Conservation (phyloP, 2,329 filamentous ascomycete species). For the Bisporella sp. region DNA sequence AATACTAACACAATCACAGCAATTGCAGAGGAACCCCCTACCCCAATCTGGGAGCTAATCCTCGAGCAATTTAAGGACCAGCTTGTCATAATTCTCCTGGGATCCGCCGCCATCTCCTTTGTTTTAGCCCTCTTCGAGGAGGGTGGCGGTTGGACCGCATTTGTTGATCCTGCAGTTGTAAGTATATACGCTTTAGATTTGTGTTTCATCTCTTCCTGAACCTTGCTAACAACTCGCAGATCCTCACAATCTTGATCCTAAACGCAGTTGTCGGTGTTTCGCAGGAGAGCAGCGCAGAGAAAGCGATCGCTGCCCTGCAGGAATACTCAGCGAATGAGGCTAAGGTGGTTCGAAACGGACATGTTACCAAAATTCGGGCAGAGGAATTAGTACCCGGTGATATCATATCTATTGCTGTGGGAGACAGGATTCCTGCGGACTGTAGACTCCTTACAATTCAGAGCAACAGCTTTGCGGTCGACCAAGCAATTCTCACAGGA, state of each 20-base stretch:
- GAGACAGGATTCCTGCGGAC: conserved; percentile 90
- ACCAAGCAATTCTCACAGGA: conserved; percentile 94
- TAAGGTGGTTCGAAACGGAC: conserved; percentile 76
- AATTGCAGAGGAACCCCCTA: conserved; percentile 84
- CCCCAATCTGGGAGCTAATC: conserved; percentile 91
- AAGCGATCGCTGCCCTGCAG: conserved; percentile 94
- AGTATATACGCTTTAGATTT: conserved; percentile 33
- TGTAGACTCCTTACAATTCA: conserved; percentile 85
- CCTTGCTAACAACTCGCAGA: conserved; percentile 43
- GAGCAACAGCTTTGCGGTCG: conserved; percentile 95
- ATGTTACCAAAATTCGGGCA: conserved; percentile 79
- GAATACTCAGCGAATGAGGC: conserved; percentile 99
- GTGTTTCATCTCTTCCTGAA: background rate
- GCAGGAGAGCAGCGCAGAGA: conserved; percentile 97
- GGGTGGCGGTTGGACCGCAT: conserved; percentile 90
- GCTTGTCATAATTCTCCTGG: conserved; percentile 89
- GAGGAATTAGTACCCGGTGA: conserved; percentile 95
- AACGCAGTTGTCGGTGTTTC: conserved; percentile 97
- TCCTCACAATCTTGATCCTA: conserved; percentile 91
- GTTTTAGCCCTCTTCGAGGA: conserved; percentile 89
- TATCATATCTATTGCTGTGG: conserved; percentile 79
- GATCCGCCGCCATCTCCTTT: conserved; percentile 89
- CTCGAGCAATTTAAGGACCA: conserved; percentile 99
- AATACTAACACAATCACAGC: conserved; percentile 37
- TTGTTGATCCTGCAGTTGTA: conserved; percentile 93